phyloP scores from a whole-genome alignment of 768 basidiomycete genomes.

The Leccinum arenicola region DNA sequence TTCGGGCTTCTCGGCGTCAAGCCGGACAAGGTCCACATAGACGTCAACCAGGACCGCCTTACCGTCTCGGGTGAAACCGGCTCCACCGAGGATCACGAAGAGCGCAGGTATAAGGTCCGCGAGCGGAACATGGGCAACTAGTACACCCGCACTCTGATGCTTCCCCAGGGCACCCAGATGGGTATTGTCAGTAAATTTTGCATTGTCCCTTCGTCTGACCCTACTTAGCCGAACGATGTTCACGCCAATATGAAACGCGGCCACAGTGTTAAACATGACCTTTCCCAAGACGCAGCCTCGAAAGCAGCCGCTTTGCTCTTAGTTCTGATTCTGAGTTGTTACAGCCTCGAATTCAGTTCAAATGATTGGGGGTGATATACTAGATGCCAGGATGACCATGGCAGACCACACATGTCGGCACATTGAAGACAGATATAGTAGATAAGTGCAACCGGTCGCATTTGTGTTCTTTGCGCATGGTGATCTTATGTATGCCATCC shows the following conservation, averaged over 20 bases:
- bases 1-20: too few species aligned
- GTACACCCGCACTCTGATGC: slow-evolving; percentile 45
- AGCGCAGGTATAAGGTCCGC: slow-evolving; percentile 34
- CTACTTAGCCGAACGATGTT: slow-evolving; percentile 30
- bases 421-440: too few species aligned
- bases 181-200: background rate
- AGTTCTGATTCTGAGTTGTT: too few species aligned
- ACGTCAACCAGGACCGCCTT: slow-evolving; percentile 48
- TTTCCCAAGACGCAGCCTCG: slow-evolving; percentile 49
- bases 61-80: slow-evolving; percentile 50
- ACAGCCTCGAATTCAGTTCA: too few species aligned
- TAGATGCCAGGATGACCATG: too few species aligned
- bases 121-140: slow-evolving; percentile 46
- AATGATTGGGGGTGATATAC: too few species aligned
- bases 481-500: too few species aligned
- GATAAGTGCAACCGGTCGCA: too few species aligned
- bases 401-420: too few species aligned
- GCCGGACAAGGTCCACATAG: slow-evolving; percentile 50
- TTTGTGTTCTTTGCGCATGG: too few species aligned
- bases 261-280: slow-evolving; percentile 32
- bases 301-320: slow-evolving; percentile 19
- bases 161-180: slow-evolving; percentile 47
- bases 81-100: slow-evolving; percentile 23
- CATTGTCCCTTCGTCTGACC: too few species aligned
- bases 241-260: slow-evolving; percentile 43